Conservation (phyloP, 106 monocot genomes). For the Ottelia alismoides region DNA sequence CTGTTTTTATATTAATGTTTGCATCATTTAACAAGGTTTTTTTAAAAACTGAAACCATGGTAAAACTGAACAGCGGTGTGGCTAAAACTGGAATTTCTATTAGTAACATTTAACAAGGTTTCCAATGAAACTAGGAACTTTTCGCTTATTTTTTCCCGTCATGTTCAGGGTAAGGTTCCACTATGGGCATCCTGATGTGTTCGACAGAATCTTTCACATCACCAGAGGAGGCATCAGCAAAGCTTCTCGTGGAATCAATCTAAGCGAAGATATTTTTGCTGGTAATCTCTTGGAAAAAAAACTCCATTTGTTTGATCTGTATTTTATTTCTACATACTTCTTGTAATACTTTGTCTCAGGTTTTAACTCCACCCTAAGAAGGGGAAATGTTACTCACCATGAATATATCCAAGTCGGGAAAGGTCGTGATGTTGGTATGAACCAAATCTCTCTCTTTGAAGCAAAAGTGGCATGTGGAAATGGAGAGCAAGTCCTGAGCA, state of each 20-base stretch:
- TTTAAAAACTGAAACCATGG: too few species aligned
- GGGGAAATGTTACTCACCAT: constrained; percentile 96
- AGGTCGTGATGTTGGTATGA: constrained; percentile 97
- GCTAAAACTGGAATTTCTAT: too few species aligned
- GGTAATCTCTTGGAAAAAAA: too few species aligned
- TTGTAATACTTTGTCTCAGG: constrained; percentile 25
- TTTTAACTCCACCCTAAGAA: constrained; percentile 86
- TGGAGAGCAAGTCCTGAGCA: constrained; percentile 89
- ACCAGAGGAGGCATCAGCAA: constrained; percentile 99
- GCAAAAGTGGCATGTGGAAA: constrained; percentile 97
- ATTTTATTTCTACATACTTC: not conserved
- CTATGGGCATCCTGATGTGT: constrained; percentile 98
- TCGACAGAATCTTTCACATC: constrained; percentile 96
- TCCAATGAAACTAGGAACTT: too few species aligned
- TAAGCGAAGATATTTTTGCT: constrained; percentile 98
- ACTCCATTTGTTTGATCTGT: not conserved
- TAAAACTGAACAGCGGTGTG: too few species aligned
- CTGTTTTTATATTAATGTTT: not conserved
- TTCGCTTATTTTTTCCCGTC: too few species aligned
- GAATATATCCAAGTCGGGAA: constrained; percentile 99
- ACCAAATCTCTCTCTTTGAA: constrained; percentile 98
- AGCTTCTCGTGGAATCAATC: constrained; percentile 87
- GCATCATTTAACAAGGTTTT: too few species aligned
- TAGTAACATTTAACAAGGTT: too few species aligned
- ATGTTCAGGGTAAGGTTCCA: constrained; percentile 96